Evolutionary conservation across 371 early-diverging fungal species (phyloP), one percentile per base, ranked within the genome.

Genomic region (Mucor sp.): DNA sequence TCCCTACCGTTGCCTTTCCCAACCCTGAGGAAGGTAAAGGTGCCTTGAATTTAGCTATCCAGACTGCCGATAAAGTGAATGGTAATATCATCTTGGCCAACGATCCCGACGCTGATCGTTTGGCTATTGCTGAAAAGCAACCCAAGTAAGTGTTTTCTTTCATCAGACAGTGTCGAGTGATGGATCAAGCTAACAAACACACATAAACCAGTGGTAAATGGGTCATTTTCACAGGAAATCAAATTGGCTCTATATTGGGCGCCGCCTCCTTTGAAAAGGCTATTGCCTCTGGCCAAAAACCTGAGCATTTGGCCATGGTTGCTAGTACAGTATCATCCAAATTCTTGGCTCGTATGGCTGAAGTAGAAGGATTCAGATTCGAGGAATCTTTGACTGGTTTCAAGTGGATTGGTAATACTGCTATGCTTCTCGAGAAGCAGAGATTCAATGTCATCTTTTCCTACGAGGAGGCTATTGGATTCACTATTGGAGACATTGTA

Each of bases 31-130:
- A 98, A 79, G 91, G 91, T 53, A 89, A 87, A 71, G 96, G 95
- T 53, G 94, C 95, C 5, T 81, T 95, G 77, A 84, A 78, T 8
- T 68, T 94, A 69, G 95, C 97, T 11, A 91, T 95, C 62, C 72
- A 85, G 56, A 78, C 87, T 23, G 98, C 97, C 0, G 87, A 93
- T 32, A 61, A 72, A 37, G 67, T 69, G 35, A 79, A 78, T 21
- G 84, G 87, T 25, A 72, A 64, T 9, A 72, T 97, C 30, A 93
- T 98, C n/a, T 74, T 98, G 35, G 97, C 98, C n/a, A 98, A 97
- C 75, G 98, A 98, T 72, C 98, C 98, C 2, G 98, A 98, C 80
- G 98, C 96, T n/a, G 98, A 98, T 77, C 88, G 98, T 30, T 87
- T 98, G 48, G 94, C 97, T 2, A 90, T 91, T 39, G 95, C 96